phyloP scores from a whole-genome alignment of 805 yeast species.

The Diddensiella transvaalensis region DNA sequence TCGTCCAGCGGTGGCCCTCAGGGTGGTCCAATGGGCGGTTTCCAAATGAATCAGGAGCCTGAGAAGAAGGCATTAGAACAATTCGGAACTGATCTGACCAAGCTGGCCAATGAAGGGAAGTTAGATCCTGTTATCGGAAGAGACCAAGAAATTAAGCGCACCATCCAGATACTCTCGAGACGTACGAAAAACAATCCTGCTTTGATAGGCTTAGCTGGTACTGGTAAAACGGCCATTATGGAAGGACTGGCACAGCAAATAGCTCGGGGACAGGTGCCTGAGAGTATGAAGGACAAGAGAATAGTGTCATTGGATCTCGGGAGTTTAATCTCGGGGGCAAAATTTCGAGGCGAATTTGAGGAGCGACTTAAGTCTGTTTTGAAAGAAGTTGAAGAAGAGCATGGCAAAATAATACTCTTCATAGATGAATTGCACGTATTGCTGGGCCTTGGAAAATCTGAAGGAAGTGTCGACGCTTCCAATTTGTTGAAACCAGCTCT shows the following conservation, averaged over 20 bases:
- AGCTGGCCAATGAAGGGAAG: slow-evolving; percentile 82
- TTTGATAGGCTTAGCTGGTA: slow-evolving; percentile 93
- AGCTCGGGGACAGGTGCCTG: slow-evolving; percentile 89
- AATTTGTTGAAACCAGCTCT: slow-evolving; percentile 88
- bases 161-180: slow-evolving; percentile 86
- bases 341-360: slow-evolving; percentile 94
- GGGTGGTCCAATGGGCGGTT: slow-evolving; percentile 7
- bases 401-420: slow-evolving; percentile 74
- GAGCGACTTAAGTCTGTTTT: slow-evolving; percentile 78
- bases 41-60: slow-evolving; percentile 18
- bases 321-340: slow-evolving; percentile 88
- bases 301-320: slow-evolving; percentile 85
- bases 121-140: slow-evolving; percentile 96
- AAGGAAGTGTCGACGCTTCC: slow-evolving; percentile 94
- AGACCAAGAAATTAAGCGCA: slow-evolving; percentile 90
- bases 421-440: slow-evolving; percentile 89
- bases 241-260: slow-evolving; percentile 96
- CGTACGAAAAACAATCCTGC: slow-evolving; percentile 96
- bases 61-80: slow-evolving; percentile 70
- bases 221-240: slow-evolving; percentile 95
- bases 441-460: slow-evolving; percentile 87
- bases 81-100: slow-evolving; percentile 82
- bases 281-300: slow-evolving; percentile 80
- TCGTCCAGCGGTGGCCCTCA: slow-evolving; percentile 8
- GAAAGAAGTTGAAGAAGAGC: slow-evolving; percentile 75